A percentile compares a stretch with the other conserved stretches of the same genome.
Conservation (phyloP, 2,329 filamentous ascomycete species). For the Apiospora rasikravindrae region DNA sequence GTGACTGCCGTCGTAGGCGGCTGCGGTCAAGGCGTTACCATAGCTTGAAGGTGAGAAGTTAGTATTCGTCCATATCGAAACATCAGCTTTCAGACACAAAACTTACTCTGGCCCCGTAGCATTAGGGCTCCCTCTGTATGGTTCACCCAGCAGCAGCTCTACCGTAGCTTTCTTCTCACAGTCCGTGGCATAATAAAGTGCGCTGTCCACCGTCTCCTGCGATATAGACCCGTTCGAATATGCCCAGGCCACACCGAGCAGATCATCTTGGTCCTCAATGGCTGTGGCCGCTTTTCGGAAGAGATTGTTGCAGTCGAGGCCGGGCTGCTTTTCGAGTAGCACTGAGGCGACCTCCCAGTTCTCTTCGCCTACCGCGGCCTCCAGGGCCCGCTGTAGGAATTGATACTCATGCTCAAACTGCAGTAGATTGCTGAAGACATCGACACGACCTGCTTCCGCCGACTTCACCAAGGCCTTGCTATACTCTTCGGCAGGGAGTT, state of each 20-base stretch:
- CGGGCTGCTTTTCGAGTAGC: slow-evolving; percentile 40
- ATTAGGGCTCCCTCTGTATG: slow-evolving; percentile 43
- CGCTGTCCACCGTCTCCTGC: slow-evolving; percentile 37
- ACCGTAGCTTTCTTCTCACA: slow-evolving; percentile 44
- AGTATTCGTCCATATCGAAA: neutral
- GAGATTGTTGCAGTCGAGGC: slow-evolving; percentile 41
- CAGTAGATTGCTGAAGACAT: slow-evolving; percentile 46
- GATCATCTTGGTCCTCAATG: slow-evolving; percentile 41
- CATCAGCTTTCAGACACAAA: neutral
- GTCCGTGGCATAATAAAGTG: slow-evolving; percentile 47
- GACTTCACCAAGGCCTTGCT: slow-evolving; percentile 46
- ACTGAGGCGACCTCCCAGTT: slow-evolving; percentile 46
- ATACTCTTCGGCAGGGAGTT: slow-evolving; percentile 45
- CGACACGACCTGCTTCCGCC: slow-evolving; percentile 44
- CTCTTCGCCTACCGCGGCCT: slow-evolving; percentile 37
- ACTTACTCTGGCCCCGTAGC: slow-evolving; percentile 46
- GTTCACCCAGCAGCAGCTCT: slow-evolving; percentile 39
- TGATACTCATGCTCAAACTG: slow-evolving; percentile 39
- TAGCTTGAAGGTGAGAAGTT: slow-evolving; percentile 32
- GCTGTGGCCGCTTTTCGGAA: slow-evolving; percentile 42
- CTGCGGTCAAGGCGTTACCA: slow-evolving; percentile 44
- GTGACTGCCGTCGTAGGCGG: slow-evolving; percentile 45
- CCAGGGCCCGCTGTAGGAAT: slow-evolving; percentile 42
- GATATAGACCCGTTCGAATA: slow-evolving; percentile 43
- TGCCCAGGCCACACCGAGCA: slow-evolving; percentile 44